Percentiles rank a stretch among this genome's conserved stretches.
These are phyloP conservation scores for Serendipita indica DNA, from an alignment of 768 basidiomycete species.

Conservation along the genomic window DNA sequence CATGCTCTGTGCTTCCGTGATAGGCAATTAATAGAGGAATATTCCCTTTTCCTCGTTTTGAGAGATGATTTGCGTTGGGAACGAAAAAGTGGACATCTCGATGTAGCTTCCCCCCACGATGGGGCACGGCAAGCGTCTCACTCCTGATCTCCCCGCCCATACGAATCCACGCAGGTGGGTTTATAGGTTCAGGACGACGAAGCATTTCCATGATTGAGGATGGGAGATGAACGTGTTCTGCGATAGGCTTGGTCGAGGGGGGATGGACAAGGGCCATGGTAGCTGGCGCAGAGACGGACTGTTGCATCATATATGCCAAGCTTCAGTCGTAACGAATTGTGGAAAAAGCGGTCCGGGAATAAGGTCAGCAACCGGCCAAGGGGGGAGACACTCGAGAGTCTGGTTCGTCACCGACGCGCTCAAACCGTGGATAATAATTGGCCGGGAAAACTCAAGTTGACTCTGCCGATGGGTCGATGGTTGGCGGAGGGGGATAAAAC, in stretches of 20 bases:
- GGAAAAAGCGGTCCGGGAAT: too few relatives aligned
- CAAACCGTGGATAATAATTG: too few relatives aligned
- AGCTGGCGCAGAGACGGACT: too few relatives aligned
- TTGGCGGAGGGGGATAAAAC: too few relatives aligned
- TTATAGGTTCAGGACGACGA: neutral
- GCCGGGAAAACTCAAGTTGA: too few relatives aligned
- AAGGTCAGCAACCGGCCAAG: too few relatives aligned
- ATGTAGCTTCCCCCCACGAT: neutral
- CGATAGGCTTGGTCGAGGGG: neutral
- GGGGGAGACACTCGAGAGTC: too few relatives aligned
- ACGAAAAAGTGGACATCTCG: conserved; percentile 5
- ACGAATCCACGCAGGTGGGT: neutral
- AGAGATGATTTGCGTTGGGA: neutral
- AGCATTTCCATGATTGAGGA: neutral
- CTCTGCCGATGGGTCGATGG: too few relatives aligned
- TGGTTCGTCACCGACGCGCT: too few relatives aligned
- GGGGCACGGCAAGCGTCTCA: too few relatives aligned
- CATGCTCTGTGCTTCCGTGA: conserved; percentile 7
- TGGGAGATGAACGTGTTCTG: neutral
- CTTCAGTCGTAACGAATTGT: too few relatives aligned
- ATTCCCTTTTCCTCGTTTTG: neutral
- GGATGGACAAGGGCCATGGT: neutral
- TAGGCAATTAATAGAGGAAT: conserved; percentile 1
- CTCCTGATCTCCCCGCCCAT: neutral
- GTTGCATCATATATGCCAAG: too few relatives aligned